A percentile compares a stretch with the other conserved stretches of the same genome.
Conservation (phyloP, 2,329 filamentous ascomycete species). For the Tolypocladium album region DNA sequence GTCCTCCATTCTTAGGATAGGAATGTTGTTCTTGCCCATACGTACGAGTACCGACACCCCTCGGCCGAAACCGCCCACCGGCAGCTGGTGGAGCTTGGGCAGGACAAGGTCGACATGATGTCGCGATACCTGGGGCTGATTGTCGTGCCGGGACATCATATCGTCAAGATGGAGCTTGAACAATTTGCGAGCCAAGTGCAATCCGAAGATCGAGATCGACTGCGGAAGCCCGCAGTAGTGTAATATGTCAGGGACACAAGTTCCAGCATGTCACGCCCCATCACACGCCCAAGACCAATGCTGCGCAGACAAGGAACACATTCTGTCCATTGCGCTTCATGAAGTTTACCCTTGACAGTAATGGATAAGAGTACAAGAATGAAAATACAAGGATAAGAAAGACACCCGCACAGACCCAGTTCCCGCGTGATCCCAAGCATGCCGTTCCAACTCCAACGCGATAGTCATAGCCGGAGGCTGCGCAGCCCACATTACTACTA, state of each 20-base stretch:
- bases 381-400: slow-evolving; percentile 13
- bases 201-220: neutral
- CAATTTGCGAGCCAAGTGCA: slow-evolving; percentile 51
- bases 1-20: slow-evolving; percentile 48
- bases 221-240: neutral
- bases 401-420: slow-evolving; percentile 5
- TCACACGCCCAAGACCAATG: neutral
- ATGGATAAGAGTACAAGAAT: slow-evolving; percentile 16
- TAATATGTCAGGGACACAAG: neutral
- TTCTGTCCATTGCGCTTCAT: neutral
- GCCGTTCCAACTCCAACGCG: slow-evolving; percentile 12
- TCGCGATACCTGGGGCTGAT: slow-evolving; percentile 82
- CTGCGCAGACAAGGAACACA: too few species aligned
- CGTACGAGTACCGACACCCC: slow-evolving; percentile 82
- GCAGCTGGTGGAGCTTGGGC: slow-evolving; percentile 17
- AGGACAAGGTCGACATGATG: slow-evolving; percentile 55
- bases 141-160: slow-evolving; percentile 77
- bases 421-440: slow-evolving; percentile 1
- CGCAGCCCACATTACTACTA: slow-evolving; percentile 5
- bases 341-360: slow-evolving; percentile 11
- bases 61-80: slow-evolving; percentile 34
- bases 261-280: neutral
- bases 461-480: slow-evolving; percentile 9
- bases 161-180: slow-evolving; percentile 82
- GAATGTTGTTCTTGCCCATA: slow-evolving; percentile 77